Evolutionary conservation across 2,329 filamentous ascomycete species (phyloP).

Genomic region (Beauveria sp.): DNA sequence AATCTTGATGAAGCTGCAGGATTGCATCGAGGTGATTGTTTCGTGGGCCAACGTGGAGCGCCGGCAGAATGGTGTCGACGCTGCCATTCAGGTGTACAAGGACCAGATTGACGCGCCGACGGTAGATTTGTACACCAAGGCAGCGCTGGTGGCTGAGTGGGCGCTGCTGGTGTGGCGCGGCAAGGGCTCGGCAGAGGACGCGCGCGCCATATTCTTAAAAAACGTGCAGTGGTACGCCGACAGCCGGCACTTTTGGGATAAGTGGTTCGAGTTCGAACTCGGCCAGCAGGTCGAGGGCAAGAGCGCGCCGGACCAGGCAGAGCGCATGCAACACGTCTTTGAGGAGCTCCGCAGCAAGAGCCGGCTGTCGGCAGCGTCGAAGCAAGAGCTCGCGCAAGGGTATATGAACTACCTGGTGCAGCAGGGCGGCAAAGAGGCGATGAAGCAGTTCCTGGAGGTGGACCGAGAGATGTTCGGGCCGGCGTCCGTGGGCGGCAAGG

Average conservation of each 20-base stretch:
- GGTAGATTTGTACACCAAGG: conserved; percentile 73
- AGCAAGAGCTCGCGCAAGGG: conserved; percentile 66
- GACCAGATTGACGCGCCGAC: conserved; percentile 66
- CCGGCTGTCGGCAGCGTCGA: conserved; percentile 55
- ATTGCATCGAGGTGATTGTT: conserved; percentile 79
- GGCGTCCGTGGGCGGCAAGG: conserved; percentile 17
- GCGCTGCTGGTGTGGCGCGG: conserved; percentile 80
- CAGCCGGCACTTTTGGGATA: conserved; percentile 83
- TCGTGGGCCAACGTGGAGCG: conserved; percentile 82
- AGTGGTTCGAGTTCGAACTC: conserved; percentile 82
- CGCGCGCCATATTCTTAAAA: conserved; percentile 73
- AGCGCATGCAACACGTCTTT: conserved; percentile 74
- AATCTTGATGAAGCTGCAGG: conserved; percentile 68
- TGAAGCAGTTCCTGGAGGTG: conserved; percentile 76
- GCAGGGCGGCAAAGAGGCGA: conserved; percentile 71
- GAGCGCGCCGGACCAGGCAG: conserved; percentile 56
- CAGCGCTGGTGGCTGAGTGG: conserved; percentile 82
- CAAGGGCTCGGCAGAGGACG: conserved; percentile 72
- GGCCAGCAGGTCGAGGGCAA: conserved; percentile 65
- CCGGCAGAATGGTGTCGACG: conserved; percentile 74
- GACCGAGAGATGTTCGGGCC: conserved; percentile 65
- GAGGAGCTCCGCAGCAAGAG: conserved; percentile 68
- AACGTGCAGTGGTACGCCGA: conserved; percentile 80
- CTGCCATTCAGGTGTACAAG: conserved; percentile 77
- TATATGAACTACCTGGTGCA: conserved; percentile 84